Base-by-base conservation (phyloP, 2,329 filamentous ascomycete genomes). In the Xylaria sp. region DNA sequence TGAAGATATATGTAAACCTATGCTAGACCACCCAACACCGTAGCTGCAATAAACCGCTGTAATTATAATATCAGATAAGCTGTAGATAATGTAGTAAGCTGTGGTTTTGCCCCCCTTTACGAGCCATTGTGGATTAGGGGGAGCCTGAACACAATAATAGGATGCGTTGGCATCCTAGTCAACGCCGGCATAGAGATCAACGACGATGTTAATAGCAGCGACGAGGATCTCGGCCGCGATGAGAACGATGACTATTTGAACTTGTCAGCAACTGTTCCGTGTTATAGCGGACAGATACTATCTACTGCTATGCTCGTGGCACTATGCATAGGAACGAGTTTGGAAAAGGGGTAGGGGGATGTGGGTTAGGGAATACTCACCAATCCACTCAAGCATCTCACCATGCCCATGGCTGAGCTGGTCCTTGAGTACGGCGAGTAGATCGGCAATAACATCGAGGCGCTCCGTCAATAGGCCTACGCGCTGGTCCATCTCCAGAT, bases 401-500 rank as follows among this genome's bases (percentile, higher is more conserved):
- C 93, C 94, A 79, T 97, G 94, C 54, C 94, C 94, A 78, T 97
- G 94, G 74, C 93, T 97, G 74, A 98, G 83, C 82, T 98, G 94
- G 80, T 98, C 96, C 81, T 98, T 98, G 61, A 99, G 82, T 67
- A 98, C 95, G 3, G 94, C 93, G 69, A 99, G 82, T 78, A 98
- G 81, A 82, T 98, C 96, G 24, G 93, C 93, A 83, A 98, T 97
- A 62, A 99, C 96, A 71, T 94, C 92, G 73, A 99, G 82, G 64
- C 96, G 86, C 79, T 98, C 95, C 11, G 93, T 98, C 77, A 99
- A 82, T 47, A 99, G 84, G 27, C 90, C 89, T 12, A 98, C 95
- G 65, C 96, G 86, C 84, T 98, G 96, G 80, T 98, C 96, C 92
- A 99, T 98, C 83, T 99, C 96, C 21, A 99, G 85, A 79, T 99